Percentiles rank a stretch among this genome's conserved stretches.
Conservation (phyloP, 495 filamentous ascomycete genomes). For the Durotheca rogersii region DNA sequence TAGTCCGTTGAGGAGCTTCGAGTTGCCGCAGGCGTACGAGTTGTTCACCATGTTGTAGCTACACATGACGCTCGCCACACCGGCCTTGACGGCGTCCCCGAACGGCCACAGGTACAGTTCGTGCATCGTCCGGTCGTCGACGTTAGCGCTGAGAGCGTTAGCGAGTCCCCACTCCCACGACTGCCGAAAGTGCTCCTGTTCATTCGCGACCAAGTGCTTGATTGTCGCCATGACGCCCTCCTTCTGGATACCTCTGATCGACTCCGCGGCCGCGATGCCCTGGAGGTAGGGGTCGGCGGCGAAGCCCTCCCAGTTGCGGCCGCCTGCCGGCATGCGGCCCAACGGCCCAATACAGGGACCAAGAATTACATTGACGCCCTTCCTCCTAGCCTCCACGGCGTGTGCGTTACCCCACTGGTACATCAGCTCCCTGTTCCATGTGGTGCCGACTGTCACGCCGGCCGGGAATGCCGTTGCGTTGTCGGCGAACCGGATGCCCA, state of each 20-base stretch:
- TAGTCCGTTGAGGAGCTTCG: slow-evolving; percentile 88
- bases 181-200: slow-evolving; percentile 84
- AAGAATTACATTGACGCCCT: slow-evolving; percentile 74
- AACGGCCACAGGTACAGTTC: slow-evolving; percentile 93
- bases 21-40: slow-evolving; percentile 87
- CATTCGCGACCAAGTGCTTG: slow-evolving; percentile 81
- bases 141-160: slow-evolving; percentile 74
- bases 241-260: slow-evolving; percentile 67
- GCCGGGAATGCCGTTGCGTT: slow-evolving; percentile 79
- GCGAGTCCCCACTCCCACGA: slow-evolving; percentile 71
- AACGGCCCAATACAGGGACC: slow-evolving; percentile 75
- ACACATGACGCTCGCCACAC: slow-evolving; percentile 89
- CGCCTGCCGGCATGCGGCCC: slow-evolving; percentile 81
- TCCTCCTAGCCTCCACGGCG: slow-evolving; percentile 66
- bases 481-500: slow-evolving; percentile 75
- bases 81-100: slow-evolving; percentile 77
- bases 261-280: slow-evolving; percentile 43
- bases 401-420: slow-evolving; percentile 67
- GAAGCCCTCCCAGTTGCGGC: slow-evolving; percentile 90
- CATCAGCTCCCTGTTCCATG: slow-evolving; percentile 83
- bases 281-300: slow-evolving; percentile 75
- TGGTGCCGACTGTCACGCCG: slow-evolving; percentile 81
- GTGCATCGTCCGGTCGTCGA: slow-evolving; percentile 78
- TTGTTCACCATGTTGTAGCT: slow-evolving; percentile 90
- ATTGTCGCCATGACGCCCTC: slow-evolving; percentile 80